Percentiles rank a stretch among this genome's conserved stretches.
Conservation (phyloP, 345 rosid genomes). For the Cochlearia excelsa region DNA sequence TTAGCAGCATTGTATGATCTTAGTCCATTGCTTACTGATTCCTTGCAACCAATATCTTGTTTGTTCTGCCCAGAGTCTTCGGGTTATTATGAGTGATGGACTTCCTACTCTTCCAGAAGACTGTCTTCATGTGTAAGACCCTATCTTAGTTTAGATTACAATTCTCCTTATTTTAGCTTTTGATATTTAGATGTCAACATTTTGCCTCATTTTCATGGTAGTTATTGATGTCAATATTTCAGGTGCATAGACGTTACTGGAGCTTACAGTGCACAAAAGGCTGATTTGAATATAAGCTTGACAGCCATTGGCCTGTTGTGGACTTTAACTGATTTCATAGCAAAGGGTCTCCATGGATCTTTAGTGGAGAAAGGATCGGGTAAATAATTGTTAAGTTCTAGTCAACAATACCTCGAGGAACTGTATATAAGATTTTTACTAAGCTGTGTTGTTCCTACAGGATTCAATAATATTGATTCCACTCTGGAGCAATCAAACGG, state of each 20-base stretch:
- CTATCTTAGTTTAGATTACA: constrained; percentile 4
- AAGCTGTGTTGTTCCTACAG: constrained; percentile 35
- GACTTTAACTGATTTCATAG: constrained; percentile 90
- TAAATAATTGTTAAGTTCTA: constrained; percentile 32
- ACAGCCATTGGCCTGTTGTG: constrained; percentile 93
- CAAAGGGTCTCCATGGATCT: constrained; percentile 55
- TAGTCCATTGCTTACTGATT: constrained; percentile 14
- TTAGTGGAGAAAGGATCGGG: constrained; percentile 56
- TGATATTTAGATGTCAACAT: constrained; percentile 15
- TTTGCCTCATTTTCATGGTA: constrained; percentile 9
- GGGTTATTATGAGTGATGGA: constrained; percentile 88
- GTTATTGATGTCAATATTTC: constrained; percentile 38
- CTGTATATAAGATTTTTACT: constrained; percentile 2
- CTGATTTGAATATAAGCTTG: constrained; percentile 90
- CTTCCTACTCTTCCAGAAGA: constrained; percentile 78
- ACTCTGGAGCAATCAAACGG: constrained; percentile 42
- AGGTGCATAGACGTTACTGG: constrained; percentile 98
- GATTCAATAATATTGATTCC: constrained; percentile 34
- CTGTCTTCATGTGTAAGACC: constrained; percentile 78
- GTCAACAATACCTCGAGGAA: constrained; percentile 13
- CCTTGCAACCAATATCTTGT: constrained; percentile 32
- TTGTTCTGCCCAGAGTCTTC: constrained; percentile 59
- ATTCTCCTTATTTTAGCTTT: constrained; percentile 6
- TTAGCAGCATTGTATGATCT: constrained; percentile 11
- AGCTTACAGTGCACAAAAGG: constrained; percentile 91